phyloP scores from a whole-genome alignment of 2,329 filamentous ascomycete species.

The Pseudogymnoascus pannorum region DNA sequence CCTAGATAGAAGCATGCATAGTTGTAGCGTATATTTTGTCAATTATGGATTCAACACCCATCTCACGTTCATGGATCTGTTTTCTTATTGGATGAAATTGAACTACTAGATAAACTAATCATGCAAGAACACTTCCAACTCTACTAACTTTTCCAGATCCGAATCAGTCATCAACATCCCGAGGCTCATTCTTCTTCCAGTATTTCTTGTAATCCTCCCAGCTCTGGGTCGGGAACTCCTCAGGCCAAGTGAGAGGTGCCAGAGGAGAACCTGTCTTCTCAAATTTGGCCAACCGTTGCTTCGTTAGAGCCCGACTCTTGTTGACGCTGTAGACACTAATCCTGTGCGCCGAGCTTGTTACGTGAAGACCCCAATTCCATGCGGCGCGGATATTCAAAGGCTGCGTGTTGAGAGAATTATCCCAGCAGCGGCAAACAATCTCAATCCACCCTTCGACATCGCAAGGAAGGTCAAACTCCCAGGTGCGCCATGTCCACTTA shows the following conservation, averaged over 20 bases:
- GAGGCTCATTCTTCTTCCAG: constrained; percentile 9
- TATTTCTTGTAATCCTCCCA: constrained; percentile 40
- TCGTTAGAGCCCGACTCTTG: constrained; percentile 40
- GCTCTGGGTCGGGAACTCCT: constrained; percentile 34
- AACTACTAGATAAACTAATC: background rate
- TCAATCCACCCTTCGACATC: constrained; percentile 56
- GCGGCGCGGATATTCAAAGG: constrained; percentile 45
- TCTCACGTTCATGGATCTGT: background rate
- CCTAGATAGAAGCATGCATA: background rate
- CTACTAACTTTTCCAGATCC: background rate
- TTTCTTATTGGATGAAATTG: background rate
- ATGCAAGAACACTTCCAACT: background rate
- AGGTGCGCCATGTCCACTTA: constrained; percentile 56
- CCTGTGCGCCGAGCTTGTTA: constrained; percentile 54
- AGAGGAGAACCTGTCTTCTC: constrained; percentile 42
- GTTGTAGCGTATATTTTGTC: background rate
- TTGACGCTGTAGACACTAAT: constrained; percentile 59
- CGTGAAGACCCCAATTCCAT: constrained; percentile 61
- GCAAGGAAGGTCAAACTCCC: constrained; percentile 55
- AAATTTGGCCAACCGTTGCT: constrained; percentile 42
- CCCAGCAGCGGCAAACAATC: constrained; percentile 52
- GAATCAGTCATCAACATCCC: background rate
- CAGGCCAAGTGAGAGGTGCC: constrained; percentile 40
- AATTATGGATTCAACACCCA: background rate
- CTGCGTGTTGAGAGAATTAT: constrained; percentile 55